A percentile compares a stretch with the other conserved stretches of the same genome.
Evolutionary conservation across 225 moss, liverwort and hornwort genomes (phyloP).

Genomic region (Takakia lepidozioides): DNA sequence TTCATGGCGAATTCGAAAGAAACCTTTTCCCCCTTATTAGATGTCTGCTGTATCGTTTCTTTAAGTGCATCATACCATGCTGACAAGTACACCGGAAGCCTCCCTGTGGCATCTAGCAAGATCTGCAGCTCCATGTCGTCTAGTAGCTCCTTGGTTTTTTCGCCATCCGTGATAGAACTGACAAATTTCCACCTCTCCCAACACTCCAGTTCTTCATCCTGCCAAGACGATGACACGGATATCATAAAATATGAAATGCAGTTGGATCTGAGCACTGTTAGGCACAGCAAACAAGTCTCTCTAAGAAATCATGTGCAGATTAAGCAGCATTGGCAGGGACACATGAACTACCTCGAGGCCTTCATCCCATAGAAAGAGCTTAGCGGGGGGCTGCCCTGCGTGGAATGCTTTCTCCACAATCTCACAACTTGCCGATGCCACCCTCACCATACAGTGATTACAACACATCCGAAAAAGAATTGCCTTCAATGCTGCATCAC

Average conservation of each 20-base stretch:
- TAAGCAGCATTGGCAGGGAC: too few species aligned
- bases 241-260: too few species aligned
- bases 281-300: too few species aligned
- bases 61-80: constrained; percentile 21
- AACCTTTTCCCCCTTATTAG: constrained; percentile 13
- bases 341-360: constrained; percentile 7
- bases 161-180: constrained; percentile 16
- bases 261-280: too few species aligned
- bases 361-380: constrained; percentile 10
- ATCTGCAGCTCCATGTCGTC: constrained; percentile 19
- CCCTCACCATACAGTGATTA: constrained; percentile 8
- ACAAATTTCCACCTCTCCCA: constrained; percentile 24
- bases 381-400: constrained; percentile 6
- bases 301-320: too few species aligned
- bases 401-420: constrained; percentile 6
- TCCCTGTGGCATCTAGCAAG: constrained; percentile 14
- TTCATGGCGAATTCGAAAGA: constrained; percentile 19
- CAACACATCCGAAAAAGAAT: constrained; percentile 1
- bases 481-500: constrained; percentile 3
- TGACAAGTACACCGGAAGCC: constrained; percentile 15
- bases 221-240: too few species aligned
- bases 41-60: constrained; percentile 17
- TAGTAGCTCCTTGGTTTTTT: constrained; percentile 21
- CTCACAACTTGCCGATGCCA: constrained; percentile 1
- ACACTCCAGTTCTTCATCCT: constrained; percentile 25